A percentile compares a stretch with the other conserved stretches of the same genome.
phyloP scores from a whole-genome alignment of 352 stramenopile genomes.

The Blastocystis sp. region DNA sequence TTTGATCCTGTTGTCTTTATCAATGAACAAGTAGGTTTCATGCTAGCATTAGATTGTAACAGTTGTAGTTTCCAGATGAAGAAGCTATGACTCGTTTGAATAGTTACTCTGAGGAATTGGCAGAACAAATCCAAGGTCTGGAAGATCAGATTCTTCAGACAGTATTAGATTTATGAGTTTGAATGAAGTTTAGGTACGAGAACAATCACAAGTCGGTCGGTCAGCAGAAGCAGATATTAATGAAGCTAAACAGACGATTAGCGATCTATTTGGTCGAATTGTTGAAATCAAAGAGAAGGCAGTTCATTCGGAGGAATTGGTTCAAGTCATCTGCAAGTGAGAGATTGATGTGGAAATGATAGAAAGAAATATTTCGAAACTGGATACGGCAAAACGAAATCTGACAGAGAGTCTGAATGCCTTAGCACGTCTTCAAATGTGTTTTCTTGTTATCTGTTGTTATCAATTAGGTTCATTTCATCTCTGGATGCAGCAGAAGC shows the following conservation, averaged over 20 bases:
- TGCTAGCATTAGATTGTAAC: not conserved
- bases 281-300: slow-evolving; percentile 60
- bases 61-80: slow-evolving; percentile 55
- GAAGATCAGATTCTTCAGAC: slow-evolving; percentile 48
- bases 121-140: not conserved
- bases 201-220: slow-evolving; percentile 28
- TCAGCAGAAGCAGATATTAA: slow-evolving; percentile 21
- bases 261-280: slow-evolving; percentile 28
- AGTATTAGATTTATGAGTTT: not conserved
- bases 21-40: slow-evolving; percentile 35
- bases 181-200: not conserved
- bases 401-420: slow-evolving; percentile 57
- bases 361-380: slow-evolving; percentile 54
- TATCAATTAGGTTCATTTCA: slow-evolving; percentile 68
- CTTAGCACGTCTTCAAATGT: slow-evolving; percentile 42
- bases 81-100: slow-evolving; percentile 34
- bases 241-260: slow-evolving; percentile 51
- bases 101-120: slow-evolving; percentile 13
- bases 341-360: not conserved
- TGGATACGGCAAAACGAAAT: slow-evolving; percentile 42
- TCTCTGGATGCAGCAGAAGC: slow-evolving; percentile 67
- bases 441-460: not conserved
- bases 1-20: slow-evolving; percentile 58
- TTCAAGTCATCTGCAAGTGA: slow-evolving; percentile 59
- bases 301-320: slow-evolving; percentile 40